Conservation (phyloP, 176 grass and related monocot genomes). For the Raddia guianensis region DNA sequence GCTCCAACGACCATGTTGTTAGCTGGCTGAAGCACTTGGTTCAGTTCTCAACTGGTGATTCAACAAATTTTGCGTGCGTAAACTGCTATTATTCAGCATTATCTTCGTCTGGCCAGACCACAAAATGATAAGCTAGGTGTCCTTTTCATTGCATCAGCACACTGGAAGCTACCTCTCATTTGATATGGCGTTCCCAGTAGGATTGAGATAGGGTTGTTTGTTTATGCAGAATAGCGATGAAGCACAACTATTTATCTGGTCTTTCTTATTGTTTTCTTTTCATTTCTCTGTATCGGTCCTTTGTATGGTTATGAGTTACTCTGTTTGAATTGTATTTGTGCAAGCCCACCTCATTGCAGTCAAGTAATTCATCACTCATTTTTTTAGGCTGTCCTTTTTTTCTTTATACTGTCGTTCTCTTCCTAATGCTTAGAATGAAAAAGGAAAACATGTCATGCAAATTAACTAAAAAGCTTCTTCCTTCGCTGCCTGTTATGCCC, state of each 20-base stretch:
- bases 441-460: background rate
- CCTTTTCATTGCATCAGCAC: constrained; percentile 35
- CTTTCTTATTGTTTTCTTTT: constrained; percentile 18
- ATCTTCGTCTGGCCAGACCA: background rate
- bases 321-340: constrained; percentile 28
- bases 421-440: background rate
- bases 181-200: constrained; percentile 8
- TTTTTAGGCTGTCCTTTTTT: background rate
- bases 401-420: background rate
- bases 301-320: background rate
- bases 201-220: constrained; percentile 32
- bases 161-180: constrained; percentile 19
- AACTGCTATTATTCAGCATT: background rate
- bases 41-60: background rate
- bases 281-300: background rate
- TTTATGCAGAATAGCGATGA: background rate
- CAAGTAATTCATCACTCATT: background rate
- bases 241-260: background rate
- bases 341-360: background rate
- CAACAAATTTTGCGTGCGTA: background rate
- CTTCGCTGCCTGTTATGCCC: background rate
- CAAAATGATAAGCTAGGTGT: constrained; percentile 31
- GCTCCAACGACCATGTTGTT: background rate
- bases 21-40: background rate
- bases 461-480: background rate